Evolutionary conservation across 495 filamentous ascomycete genomes (phyloP).

Genomic region (Cladorrhinum samala): DNA sequence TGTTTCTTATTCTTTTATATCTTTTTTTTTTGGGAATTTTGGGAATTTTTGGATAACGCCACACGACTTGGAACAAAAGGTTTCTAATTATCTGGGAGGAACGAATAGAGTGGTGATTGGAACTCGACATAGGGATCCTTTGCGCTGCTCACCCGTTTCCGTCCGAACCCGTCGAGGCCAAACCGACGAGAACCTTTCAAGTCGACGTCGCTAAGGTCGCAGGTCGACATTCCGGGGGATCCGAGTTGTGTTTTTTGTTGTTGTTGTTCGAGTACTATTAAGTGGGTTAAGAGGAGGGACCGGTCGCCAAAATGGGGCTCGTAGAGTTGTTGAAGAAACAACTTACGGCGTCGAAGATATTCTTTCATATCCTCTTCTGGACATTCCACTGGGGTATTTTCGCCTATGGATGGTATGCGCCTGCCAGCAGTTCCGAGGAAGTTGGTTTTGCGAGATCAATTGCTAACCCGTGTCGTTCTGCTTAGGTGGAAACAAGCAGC

Average conservation of each 20-base stretch:
- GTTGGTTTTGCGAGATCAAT: background rate
- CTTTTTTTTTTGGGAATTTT: background rate
- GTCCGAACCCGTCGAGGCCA: background rate
- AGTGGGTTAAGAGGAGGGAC: conserved; percentile 18
- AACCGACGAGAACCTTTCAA: conserved; percentile 13
- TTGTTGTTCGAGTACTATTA: background rate
- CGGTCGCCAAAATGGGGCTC: conserved; percentile 35
- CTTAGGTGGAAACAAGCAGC: conserved; percentile 68
- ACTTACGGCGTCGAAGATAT: conserved; percentile 57
- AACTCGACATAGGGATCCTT: background rate
- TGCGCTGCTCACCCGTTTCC: conserved; percentile 7
- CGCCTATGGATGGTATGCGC: conserved; percentile 75
- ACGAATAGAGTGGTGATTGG: background rate
- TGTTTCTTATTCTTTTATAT: conserved; percentile 9
- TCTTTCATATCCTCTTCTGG: conserved; percentile 87
- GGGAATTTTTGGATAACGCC: background rate
- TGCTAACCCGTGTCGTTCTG: conserved; percentile 17
- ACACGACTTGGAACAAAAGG: background rate
- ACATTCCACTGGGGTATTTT: conserved; percentile 76
- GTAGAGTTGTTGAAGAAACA: conserved; percentile 47
- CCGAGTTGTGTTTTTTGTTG: too few species aligned
- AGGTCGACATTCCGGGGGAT: conserved; percentile 41
- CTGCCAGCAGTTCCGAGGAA: too few species aligned
- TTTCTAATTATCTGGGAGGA: background rate
- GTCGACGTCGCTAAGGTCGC: conserved; percentile 36